Base-by-base conservation (phyloP, 108 stramenopile species). In the Licmophora abbreviata region DNA sequence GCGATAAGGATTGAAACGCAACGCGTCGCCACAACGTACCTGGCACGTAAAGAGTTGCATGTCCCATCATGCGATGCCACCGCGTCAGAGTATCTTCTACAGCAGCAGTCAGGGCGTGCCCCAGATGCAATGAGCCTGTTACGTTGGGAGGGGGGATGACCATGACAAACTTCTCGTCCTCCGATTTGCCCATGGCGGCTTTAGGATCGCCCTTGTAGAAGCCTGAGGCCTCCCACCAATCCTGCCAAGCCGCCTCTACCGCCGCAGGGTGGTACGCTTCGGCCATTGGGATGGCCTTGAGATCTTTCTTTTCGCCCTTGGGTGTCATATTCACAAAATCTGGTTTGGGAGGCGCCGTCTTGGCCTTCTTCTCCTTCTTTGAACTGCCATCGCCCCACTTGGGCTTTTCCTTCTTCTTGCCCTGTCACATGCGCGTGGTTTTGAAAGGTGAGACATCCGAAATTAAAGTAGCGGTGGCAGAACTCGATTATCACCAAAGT, bases 101-200 rank as follows among this genome's bases (percentile, higher is more conserved):
- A 20, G 98, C 95, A 8, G 87, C 88, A 17, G 98, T 99, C 40
- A 99, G 56, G 20, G 95, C 98, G 67, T 99, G 98, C n/a, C 98
- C 98, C 68, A 99, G 69, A 62, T 99, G 98, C 54, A 99, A 66
- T 25, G 79, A 81, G 18, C 98, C 98, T 20, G 98, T 99, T 9
- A 99, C 96, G 69, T 99, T 97, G 47, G 98, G 98, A 33, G 98
- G 98, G 10, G 96, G 98, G 61, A 99, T 97, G 48, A 99, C 98
- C 91, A 99, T 97, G 71, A 96, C 82, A 65, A 99, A 99, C 69
- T 95, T 95, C 47, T 93, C 93, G n/a, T 79, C 73, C 15, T 33
- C 29, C 12, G 69, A 56, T 56, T 66, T 63, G 4, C 70, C 77
- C 58, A 62, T 60, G 36, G 92, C 94, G 9, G 22, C 48, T 21